phyloP scores from a whole-genome alignment of 805 yeast genomes.

The Ogataea methanolica region DNA sequence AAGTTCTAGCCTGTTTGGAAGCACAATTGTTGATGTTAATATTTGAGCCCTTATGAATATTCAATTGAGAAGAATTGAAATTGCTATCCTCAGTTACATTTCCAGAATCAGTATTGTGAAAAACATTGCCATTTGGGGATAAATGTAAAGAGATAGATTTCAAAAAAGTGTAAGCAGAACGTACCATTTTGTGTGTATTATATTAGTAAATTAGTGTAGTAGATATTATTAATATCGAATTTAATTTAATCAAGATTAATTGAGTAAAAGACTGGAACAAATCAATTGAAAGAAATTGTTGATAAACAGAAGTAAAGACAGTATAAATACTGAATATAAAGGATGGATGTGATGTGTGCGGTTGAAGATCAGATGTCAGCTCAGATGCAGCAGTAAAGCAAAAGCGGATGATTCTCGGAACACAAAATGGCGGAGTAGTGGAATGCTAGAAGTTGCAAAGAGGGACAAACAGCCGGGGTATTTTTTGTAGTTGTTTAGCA shows the following conservation, averaged over 20 bases:
- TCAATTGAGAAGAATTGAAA: not conserved
- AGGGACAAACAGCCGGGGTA: not conserved
- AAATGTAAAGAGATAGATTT: slow-evolving; percentile 16
- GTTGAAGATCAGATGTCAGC: not conserved
- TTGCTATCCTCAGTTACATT: slow-evolving; percentile 2
- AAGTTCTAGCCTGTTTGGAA: slow-evolving; percentile 33
- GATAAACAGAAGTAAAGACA: no score
- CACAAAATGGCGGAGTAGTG: not conserved
- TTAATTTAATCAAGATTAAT: not conserved
- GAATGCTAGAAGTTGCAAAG: not conserved
- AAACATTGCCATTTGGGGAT: not conserved
- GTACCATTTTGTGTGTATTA: slow-evolving; percentile 15
- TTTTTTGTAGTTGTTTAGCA: no score
- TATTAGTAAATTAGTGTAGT: not conserved
- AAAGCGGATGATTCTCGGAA: not conserved
- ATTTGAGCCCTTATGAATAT: not conserved
- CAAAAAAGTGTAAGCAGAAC: slow-evolving; percentile 16
- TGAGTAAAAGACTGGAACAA: not conserved
- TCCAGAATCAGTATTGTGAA: slow-evolving; percentile 4
- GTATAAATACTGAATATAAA: no score
- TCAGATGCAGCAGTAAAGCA: not conserved
- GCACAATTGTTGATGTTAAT: slow-evolving; percentile 10
- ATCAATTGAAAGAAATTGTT: no score
- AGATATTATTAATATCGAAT: not conserved
- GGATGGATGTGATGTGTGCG: no score